phyloP scores from a whole-genome alignment of 2,329 filamentous ascomycete genomes.

The Anthostomella pinea region DNA sequence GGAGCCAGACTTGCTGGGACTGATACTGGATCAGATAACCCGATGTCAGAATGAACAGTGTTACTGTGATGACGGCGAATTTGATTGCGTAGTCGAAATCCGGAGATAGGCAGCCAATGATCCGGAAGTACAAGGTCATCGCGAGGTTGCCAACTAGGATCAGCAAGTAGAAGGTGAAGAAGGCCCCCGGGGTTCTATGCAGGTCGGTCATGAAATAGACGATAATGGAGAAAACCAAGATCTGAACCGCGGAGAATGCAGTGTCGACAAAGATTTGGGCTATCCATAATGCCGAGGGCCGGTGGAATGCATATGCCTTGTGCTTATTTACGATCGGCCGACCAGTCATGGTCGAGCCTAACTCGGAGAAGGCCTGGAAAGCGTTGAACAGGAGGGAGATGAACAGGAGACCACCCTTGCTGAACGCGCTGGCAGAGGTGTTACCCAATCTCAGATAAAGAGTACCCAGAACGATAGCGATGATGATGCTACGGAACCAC shows the following conservation, averaged over 20 bases:
- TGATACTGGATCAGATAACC: conserved; percentile 84
- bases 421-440: conserved; percentile 70
- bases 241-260: conserved; percentile 67
- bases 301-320: conserved; percentile 77
- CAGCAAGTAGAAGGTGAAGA: conserved; percentile 74
- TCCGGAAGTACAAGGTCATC: conserved; percentile 77
- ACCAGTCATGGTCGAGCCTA: conserved; percentile 72
- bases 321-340: conserved; percentile 81
- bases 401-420: conserved; percentile 78
- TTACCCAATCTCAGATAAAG: conserved; percentile 70
- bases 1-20: conserved; percentile 69
- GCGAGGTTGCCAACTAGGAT: conserved; percentile 66
- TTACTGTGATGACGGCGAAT: conserved; percentile 75
- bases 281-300: conserved; percentile 79
- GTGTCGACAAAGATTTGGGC: conserved; percentile 79
- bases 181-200: conserved; percentile 66
- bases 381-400: conserved; percentile 79
- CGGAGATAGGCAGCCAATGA: conserved; percentile 70
- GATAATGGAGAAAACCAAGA: conserved; percentile 69
- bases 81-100: conserved; percentile 87
- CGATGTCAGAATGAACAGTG: conserved; percentile 75
- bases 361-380: conserved; percentile 80
- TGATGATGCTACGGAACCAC: conserved; percentile 65
- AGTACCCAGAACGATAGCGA: conserved; percentile 76
- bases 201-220: conserved; percentile 78